These are phyloP conservation scores for Fusarium chuoi DNA, from an alignment of 2,329 filamentous ascomycete genomes.

Conservation along the genomic window DNA sequence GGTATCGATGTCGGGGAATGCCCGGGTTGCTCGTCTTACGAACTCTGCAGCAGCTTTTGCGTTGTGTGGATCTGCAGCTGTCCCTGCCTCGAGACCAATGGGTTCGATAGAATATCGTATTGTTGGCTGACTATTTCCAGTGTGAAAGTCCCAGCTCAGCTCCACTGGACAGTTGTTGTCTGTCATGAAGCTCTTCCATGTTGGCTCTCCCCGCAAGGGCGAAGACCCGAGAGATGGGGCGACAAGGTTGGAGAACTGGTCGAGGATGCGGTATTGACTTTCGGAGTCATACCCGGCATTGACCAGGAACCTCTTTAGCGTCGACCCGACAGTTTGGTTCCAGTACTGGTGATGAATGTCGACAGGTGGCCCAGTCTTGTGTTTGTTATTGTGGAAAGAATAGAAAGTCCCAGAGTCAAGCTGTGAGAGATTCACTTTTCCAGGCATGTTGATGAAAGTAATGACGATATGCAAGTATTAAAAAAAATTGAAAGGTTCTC, in stretches of 20 bases:
- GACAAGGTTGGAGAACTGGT: not conserved
- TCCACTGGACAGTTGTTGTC: slow-evolving; percentile 52
- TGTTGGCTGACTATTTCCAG: slow-evolving; percentile 30
- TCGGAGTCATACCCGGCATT: not conserved
- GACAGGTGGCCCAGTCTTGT: not conserved
- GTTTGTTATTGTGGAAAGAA: not conserved
- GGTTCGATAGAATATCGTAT: slow-evolving; percentile 50
- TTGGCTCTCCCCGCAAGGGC: not conserved
- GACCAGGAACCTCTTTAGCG: not conserved
- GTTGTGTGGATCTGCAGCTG: slow-evolving; percentile 42
- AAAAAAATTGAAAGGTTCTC: accelerated
- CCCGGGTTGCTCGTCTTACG: accelerated
- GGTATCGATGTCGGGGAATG: not conserved
- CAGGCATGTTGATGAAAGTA: not conserved
- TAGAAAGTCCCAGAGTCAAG: not conserved
- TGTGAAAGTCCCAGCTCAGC: slow-evolving; percentile 51
- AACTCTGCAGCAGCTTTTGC: not conserved
- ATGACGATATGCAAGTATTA: accelerated
- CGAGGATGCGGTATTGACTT: not conserved
- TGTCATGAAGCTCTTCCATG: slow-evolving; percentile 54
- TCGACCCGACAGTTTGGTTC: not conserved
- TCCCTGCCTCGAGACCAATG: slow-evolving; percentile 43
- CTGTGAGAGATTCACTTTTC: not conserved
- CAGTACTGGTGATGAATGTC: not conserved
- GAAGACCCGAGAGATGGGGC: not conserved